These are phyloP conservation scores for Silene latifolia DNA, from an alignment of 148 eudicot species.

Conservation along the genomic window DNA sequence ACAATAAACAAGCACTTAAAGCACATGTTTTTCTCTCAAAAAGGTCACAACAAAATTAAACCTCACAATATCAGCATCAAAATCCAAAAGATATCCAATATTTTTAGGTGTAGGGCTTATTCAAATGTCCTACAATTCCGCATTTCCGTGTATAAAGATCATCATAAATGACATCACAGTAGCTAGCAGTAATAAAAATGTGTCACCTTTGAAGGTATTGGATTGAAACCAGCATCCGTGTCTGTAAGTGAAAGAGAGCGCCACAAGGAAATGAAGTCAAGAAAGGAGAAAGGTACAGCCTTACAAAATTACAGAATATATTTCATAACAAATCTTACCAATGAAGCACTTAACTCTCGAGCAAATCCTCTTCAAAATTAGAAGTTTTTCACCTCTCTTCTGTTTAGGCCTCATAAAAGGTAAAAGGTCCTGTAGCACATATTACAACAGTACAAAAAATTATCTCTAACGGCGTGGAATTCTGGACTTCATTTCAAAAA, in stretches of 20 bases:
- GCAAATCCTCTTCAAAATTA: slow-evolving; percentile 49
- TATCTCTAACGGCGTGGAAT: background rate
- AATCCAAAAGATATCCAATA: too few relatives aligned
- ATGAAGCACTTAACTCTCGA: slow-evolving; percentile 72
- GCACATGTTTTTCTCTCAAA: background rate
- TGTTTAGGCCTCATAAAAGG: slow-evolving; percentile 71
- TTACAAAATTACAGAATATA: background rate
- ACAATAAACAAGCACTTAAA: background rate
- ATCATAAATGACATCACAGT: background rate
- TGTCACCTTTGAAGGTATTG: slow-evolving; percentile 70
- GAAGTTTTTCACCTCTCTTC: slow-evolving; percentile 43
- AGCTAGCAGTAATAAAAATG: background rate
- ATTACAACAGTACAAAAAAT: background rate
- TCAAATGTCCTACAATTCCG: too few relatives aligned
- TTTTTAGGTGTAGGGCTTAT: too few relatives aligned
- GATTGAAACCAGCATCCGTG: slow-evolving; percentile 77
- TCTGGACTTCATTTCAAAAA: background rate
- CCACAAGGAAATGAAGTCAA: slow-evolving; percentile 5
- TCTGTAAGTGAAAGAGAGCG: slow-evolving; percentile 43
- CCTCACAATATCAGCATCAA: background rate
- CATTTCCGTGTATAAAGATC: background rate
- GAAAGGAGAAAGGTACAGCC: slow-evolving; percentile 1
- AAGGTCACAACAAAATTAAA: background rate
- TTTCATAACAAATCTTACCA: slow-evolving; percentile 36
- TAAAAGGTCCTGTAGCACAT: slow-evolving; percentile 41